Conservation (phyloP, 1,284 basidiomycete species). For the Meripilus lineatus region DNA sequence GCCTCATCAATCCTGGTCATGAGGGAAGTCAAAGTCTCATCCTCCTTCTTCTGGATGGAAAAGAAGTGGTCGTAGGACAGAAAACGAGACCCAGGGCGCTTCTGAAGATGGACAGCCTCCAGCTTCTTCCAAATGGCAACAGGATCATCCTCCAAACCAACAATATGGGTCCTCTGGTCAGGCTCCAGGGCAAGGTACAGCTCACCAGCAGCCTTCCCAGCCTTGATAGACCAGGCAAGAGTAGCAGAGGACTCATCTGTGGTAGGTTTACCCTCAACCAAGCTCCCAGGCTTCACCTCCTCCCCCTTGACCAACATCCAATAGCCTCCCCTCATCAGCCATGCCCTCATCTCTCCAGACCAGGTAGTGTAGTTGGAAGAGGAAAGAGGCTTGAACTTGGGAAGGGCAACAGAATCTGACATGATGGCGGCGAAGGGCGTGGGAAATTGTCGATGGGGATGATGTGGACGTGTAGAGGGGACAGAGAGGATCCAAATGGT, state of each 20-base stretch:
- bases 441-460: no score
- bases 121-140: not conserved
- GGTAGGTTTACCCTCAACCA: not conserved
- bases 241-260: not conserved
- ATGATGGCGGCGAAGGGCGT: not conserved
- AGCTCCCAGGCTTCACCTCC: not conserved
- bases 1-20: no score
- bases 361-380: conserved; percentile 4
- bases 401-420: not conserved
- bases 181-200: not conserved
- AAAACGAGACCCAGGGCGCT: no score
- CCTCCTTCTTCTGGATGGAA: no score
- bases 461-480: no score
- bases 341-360: conserved; percentile 1
- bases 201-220: not conserved
- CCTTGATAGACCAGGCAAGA: not conserved
- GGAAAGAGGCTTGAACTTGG: not conserved
- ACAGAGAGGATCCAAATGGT: no score
- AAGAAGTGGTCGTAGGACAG: no score
- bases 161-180: not conserved
- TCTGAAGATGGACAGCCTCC: conserved; percentile 1
- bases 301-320: conserved; percentile 1
- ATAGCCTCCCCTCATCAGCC: not conserved
- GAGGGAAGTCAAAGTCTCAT: no score
- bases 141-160: not conserved